Evolutionary conservation across 768 basidiomycete species (phyloP), one percentile per base, ranked within the genome.

Genomic region (Termitomyces eurrhizus): DNA sequence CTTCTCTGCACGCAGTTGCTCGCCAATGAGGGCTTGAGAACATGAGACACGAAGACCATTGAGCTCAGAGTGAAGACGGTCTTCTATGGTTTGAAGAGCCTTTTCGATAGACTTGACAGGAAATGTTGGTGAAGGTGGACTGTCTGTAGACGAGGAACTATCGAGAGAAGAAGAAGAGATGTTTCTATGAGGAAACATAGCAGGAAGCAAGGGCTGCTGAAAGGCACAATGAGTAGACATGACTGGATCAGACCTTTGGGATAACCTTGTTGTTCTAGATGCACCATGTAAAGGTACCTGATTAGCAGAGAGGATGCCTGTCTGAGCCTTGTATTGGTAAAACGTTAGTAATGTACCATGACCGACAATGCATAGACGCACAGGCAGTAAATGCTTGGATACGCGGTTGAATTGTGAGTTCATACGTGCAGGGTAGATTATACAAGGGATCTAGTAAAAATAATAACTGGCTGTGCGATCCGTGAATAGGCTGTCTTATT

Each of bases 1-100:
- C 56, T 66, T 63, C 59, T 71, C 70, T 48, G 66, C 66, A 45
- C 73, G 72, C 44, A 72, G 67, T 33, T 74, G 71, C 56, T 76
- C 76, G 32, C 67, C 64, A 14, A 67, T 56, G 11, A 77, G 52
- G 4, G 70, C 69, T 26, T 68, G 64, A 11, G 67, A 64, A 21
- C 21, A 21, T 21, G 21, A 21, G 21, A 21, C 21, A 21, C 21
- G 1, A 21, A 21, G 21, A 21, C 21, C 21, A 21, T 21, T 21
- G 21, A 21, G 21, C 21, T 21, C 21, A 21, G 21, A 21, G 21
- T 1, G 21, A 21, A 21, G 21, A 21, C 21, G 21, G 21, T 21
- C 21, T 21, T 21, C 21, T 21, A 21, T 1, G 21, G 21, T 21
- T 21, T 21, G 21, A 21, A 21, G 21, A 21, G 21, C 1, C 21